Conservation (phyloP, 768 basidiomycete genomes). For the Trametes cingulata region DNA sequence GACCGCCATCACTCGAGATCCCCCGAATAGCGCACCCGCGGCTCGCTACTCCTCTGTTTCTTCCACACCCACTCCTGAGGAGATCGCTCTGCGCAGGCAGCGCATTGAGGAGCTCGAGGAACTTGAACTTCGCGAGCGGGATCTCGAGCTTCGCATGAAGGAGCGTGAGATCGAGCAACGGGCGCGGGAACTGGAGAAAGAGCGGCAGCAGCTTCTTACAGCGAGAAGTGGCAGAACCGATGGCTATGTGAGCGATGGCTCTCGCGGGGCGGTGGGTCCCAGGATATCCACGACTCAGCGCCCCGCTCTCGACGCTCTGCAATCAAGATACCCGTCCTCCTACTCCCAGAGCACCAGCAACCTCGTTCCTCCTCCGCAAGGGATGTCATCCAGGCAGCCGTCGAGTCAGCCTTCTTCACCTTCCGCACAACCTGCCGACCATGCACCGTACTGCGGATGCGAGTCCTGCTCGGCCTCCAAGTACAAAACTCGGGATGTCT, state of each 20-base stretch:
- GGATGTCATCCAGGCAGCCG: constrained; percentile 20
- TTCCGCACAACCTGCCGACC: constrained; percentile 36
- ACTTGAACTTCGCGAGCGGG: constrained; percentile 55
- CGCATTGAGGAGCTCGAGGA: constrained; percentile 53
- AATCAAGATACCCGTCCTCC: constrained; percentile 22
- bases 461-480: constrained; percentile 60
- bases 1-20: background rate
- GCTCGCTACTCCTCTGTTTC: constrained; percentile 6
- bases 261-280: constrained; percentile 29
- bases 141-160: constrained; percentile 40
- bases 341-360: constrained; percentile 47
- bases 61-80: constrained; percentile 25
- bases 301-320: constrained; percentile 3
- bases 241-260: constrained; percentile 31
- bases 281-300: constrained; percentile 23
- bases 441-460: constrained; percentile 69
- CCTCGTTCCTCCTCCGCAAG: constrained; percentile 38
- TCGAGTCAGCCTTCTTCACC: constrained; percentile 29
- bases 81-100: constrained; percentile 39
- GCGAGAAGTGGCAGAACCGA: constrained; percentile 35
- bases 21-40: background rate
- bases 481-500: constrained; percentile 43
- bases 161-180: constrained; percentile 52
- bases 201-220: constrained; percentile 45
- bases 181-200: constrained; percentile 57